Evolutionary conservation across 2,329 filamentous ascomycete species (phyloP).

Genomic region (Tolypocladium tundrense): DNA sequence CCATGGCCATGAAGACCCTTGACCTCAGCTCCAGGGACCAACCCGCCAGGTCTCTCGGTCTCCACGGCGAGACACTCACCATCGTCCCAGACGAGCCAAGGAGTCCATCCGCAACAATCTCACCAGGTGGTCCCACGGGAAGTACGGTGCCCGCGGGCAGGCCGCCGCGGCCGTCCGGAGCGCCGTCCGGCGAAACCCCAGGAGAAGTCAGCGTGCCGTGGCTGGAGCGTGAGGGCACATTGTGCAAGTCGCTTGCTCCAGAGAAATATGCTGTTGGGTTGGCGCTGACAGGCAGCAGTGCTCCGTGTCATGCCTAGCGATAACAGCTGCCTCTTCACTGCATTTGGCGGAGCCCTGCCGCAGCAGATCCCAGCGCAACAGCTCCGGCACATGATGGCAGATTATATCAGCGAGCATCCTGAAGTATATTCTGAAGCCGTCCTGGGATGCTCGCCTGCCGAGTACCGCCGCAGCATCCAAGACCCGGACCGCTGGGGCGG

Average conservation of each 20-base stretch:
- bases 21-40: constrained; percentile 42
- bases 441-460: constrained; percentile 59
- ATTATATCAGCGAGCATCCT: constrained; percentile 64
- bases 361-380: constrained; percentile 36
- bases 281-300: constrained; percentile 35
- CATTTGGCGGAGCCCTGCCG: constrained; percentile 72
- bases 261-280: background rate
- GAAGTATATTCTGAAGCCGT: constrained; percentile 67
- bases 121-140: background rate
- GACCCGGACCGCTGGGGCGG: constrained; percentile 81
- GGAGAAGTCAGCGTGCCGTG: constrained; percentile 33
- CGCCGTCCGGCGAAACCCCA: constrained; percentile 5
- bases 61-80: constrained; percentile 40
- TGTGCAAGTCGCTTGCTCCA: constrained; percentile 25
- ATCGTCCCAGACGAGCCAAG: constrained; percentile 31
- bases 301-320: constrained; percentile 95
- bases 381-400: constrained; percentile 67
- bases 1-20: constrained; percentile 54
- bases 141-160: background rate
- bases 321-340: constrained; percentile 89
- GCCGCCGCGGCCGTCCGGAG: background rate
- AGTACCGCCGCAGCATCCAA: constrained; percentile 76
- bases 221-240: constrained; percentile 37
- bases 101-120: constrained; percentile 5
- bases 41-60: constrained; percentile 36